Percentiles rank a stretch among this genome's conserved stretches.
Evolutionary conservation across 2,329 filamentous ascomycete genomes (phyloP).

Genomic region (Emergomyces africanus): DNA sequence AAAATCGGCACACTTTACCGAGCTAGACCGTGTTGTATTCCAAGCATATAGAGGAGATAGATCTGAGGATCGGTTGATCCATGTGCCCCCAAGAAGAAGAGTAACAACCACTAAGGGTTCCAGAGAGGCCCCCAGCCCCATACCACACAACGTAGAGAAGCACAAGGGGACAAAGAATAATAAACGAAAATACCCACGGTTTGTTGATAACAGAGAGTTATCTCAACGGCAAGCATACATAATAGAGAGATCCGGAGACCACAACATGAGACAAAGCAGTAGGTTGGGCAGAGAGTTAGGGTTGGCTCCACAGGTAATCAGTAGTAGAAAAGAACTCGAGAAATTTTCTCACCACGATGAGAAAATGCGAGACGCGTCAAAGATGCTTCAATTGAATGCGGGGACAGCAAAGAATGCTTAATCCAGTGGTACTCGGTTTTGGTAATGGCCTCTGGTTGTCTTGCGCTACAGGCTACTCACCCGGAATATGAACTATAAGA

Average conservation of each 20-base stretch:
- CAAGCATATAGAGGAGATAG: constrained; percentile 11
- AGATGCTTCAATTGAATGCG: not conserved
- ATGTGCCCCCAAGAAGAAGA: constrained; percentile 48
- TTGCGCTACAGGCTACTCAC: not conserved
- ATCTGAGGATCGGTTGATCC: constrained; percentile 43
- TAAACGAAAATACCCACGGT: not conserved
- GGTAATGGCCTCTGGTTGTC: not conserved
- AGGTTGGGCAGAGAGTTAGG: not conserved
- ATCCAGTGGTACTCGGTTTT: not conserved
- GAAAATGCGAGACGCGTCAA: not conserved
- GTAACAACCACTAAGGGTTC: constrained; percentile 50
- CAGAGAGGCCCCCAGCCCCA: constrained; percentile 45
- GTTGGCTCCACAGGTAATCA: not conserved
- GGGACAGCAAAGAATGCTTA: no score
- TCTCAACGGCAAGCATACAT: not conserved
- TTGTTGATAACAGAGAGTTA: not conserved
- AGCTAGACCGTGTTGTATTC: not conserved
- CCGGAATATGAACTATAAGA: not conserved
- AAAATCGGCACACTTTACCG: not conserved
- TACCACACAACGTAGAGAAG: constrained; percentile 13
- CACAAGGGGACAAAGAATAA: not conserved
- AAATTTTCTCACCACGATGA: not conserved
- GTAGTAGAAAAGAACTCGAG: not conserved
- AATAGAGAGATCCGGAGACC: not conserved
- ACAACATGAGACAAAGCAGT: not conserved